phyloP scores from a whole-genome alignment of 2,329 filamentous ascomycete genomes.

The Colletotrichum orbiculare region DNA sequence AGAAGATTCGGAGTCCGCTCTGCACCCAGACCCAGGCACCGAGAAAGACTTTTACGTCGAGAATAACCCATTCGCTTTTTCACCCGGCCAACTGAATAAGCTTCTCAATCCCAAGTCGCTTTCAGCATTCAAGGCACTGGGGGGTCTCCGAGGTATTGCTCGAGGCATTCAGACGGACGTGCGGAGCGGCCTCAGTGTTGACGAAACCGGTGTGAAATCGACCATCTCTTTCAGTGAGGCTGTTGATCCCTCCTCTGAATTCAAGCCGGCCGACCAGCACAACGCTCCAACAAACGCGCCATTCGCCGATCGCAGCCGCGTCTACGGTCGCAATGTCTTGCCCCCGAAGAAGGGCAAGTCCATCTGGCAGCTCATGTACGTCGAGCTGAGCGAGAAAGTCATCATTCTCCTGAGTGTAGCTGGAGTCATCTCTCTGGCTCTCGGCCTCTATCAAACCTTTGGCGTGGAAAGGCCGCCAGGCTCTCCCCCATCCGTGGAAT shows the following conservation, averaged over 20 bases:
- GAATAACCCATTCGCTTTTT: conserved; percentile 81
- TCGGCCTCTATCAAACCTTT: conserved; percentile 69
- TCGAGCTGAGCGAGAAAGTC: conserved; percentile 69
- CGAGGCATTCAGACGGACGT: conserved; percentile 75
- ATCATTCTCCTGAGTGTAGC: conserved; percentile 68
- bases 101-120: conserved; percentile 80
- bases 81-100: conserved; percentile 79
- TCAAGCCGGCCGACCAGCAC: conserved; percentile 7
- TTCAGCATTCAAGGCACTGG: conserved; percentile 76
- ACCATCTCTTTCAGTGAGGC: conserved; percentile 76
- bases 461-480: conserved; percentile 49
- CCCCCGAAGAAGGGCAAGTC: conserved; percentile 24
- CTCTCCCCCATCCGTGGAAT: conserved; percentile 55
- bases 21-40: conserved; percentile 75
- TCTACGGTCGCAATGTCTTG: conserved; percentile 58
- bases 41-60: conserved; percentile 75
- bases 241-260: conserved; percentile 45
- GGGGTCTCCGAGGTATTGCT: conserved; percentile 75
- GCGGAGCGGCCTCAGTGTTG: conserved; percentile 72
- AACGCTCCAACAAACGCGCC: conserved; percentile 3
- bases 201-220: conserved; percentile 72
- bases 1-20: conserved; percentile 58
- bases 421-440: conserved; percentile 66
- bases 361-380: conserved; percentile 58
- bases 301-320: conserved; percentile 63